Percentiles rank a stretch among this genome's conserved stretches.
phyloP scores from a whole-genome alignment of 345 rosid genomes.

The Passiflora organensis region DNA sequence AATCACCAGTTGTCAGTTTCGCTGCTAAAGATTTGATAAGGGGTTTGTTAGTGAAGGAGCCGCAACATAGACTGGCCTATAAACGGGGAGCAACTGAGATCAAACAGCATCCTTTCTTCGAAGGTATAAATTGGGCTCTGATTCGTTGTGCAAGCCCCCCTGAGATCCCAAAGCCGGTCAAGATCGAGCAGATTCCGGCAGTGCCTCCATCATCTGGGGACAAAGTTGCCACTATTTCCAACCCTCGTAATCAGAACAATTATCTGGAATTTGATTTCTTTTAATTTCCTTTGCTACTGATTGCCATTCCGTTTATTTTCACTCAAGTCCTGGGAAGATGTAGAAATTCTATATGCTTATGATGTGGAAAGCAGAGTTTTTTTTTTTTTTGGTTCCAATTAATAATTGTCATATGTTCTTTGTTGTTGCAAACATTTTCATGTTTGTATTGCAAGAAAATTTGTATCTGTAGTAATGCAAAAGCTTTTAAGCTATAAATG shows the following conservation, averaged over 20 bases:
- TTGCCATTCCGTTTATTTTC: not conserved
- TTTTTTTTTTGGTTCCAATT: slow-evolving; percentile 1
- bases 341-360: slow-evolving; percentile 17
- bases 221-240: slow-evolving; percentile 4
- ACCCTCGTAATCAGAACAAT: slow-evolving; percentile 10
- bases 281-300: slow-evolving; percentile 3
- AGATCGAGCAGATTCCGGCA: slow-evolving; percentile 10
- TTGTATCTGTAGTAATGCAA: slow-evolving; percentile 6
- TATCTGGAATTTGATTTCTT: slow-evolving; percentile 28
- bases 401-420: slow-evolving; percentile 16
- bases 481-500: too few species aligned
- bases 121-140: slow-evolving; percentile 26
- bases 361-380: slow-evolving; percentile 13
- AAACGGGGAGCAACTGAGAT: slow-evolving; percentile 26
- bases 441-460: slow-evolving; percentile 14
- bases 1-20: slow-evolving; percentile 25
- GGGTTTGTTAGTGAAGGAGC: slow-evolving; percentile 25
- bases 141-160: slow-evolving; percentile 27
- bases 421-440: slow-evolving; percentile 13
- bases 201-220: slow-evolving; percentile 6
- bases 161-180: slow-evolving; percentile 14
- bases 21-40: slow-evolving; percentile 22
- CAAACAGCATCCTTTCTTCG: slow-evolving; percentile 23
- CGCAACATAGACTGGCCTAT: slow-evolving; percentile 21
- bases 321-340: not conserved